Base-by-base conservation (phyloP, 192 early-diverging fungal genomes). In the Coemansia sp. region DNA sequence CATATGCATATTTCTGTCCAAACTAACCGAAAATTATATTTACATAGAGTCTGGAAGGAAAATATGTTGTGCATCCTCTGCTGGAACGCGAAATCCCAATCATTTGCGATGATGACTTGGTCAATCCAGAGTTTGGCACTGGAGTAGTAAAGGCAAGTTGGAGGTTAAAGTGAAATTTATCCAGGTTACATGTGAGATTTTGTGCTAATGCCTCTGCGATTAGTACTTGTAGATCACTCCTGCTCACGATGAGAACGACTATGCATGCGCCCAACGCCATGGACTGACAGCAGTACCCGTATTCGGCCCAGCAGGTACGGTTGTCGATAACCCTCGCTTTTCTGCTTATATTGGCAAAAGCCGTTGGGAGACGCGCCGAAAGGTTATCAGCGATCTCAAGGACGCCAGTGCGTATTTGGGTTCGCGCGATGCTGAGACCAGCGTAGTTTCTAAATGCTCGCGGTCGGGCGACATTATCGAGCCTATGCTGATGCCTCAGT, bases 391-490 rank as follows among this genome's bases (percentile, higher is more conserved):
- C 25, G 84, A 75, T 9, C 80, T 99, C 12, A 85, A 82, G 66
- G 74, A 80, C n/a, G 74, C 86, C 14, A 88, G 89, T 0, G 75
- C 88, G 4, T 98, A 97, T 74, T 63, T 83, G 31, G 93, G 89
- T 11, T 95, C 88, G 68, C 83, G 88, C 67, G 89, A 92, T 53
- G 89, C 93, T 27, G 90, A 91, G 68, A 89, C 87, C 31, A 94
- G 94, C 80, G 89, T 92, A 39, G 72, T 91, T 34, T 90, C 85
- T 32, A 75, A 71, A 10, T 90, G 89, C 63, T 89, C 90, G 32
- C 82, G 97, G 45, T 95, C 97, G 0, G 92, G 92, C 19, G 97
- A 99, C 76, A 86, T 99, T 36, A 94, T 99, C 46, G 97, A 99
- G 72, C 97, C 95, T 4, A 84, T 98, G 75, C 76, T 98, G 69